Base-by-base conservation (phyloP, 2,329 filamentous ascomycete species). In the Aureobasidium sp. region DNA sequence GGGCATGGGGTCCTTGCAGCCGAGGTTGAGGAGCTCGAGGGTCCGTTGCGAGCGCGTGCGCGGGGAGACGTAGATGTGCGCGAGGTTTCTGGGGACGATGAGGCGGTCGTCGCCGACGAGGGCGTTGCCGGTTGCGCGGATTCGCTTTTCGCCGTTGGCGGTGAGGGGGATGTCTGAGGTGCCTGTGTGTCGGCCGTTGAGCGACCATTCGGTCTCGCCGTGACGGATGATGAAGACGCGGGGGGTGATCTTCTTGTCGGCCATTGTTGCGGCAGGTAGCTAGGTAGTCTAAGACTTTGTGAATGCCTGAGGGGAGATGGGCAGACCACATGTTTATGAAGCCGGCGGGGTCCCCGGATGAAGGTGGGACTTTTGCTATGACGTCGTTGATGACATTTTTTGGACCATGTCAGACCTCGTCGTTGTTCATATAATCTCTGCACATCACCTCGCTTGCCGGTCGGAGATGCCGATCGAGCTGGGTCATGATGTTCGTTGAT, bases 161-260 rank as follows among this genome's bases (percentile, higher is more conserved):
- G 92, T 97, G 41, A 97, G 80, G 1, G 91, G 87, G 4, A 97
- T 89, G 70, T 97, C 92, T n/a, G 89, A 89, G 31, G 79, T 82
- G 57, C 91, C 89, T 0, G 93, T 97, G 76, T 97, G 90, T 58
- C 86, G 68, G 20, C 72, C 92, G 68, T 88, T 88, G 52, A 96
- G 84, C 5, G 90, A 95, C 92, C 92, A 97, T 79, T 96, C 91
- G 4, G 92, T 97, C 78, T 97, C 91, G 76, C 92, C 93, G 72
- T 97, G 92, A 68, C 92, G 90, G 69, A 81, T 74, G 65, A 81
- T 78, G 74, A 81, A 81, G 71, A 81, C 77, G 55, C 79, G 73
- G 6, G 79, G 78, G 27, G 77, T 77, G 14, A 76, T 76, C 34
- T 62, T 62, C 5, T 58, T 47, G 55, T 58, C 55, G 31, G 41